Conservation (phyloP, 164 flowering plant species). For the Litsea cubeba region DNA sequence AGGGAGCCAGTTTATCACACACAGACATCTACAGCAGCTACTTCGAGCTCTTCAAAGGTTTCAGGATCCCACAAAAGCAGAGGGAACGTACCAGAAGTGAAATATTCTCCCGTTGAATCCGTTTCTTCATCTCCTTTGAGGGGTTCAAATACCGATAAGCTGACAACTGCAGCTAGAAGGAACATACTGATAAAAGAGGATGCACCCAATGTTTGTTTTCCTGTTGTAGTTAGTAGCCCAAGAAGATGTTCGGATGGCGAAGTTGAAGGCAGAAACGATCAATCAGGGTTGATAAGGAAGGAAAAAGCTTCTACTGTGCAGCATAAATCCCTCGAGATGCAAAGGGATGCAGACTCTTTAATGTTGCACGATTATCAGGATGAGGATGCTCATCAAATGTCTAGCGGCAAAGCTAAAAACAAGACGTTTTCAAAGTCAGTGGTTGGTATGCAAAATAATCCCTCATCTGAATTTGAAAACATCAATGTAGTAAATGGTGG, state of each 20-base stretch:
- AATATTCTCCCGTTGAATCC: slow-evolving; percentile 92
- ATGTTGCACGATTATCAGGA: slow-evolving; percentile 23
- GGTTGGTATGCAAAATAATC: slow-evolving; percentile 4
- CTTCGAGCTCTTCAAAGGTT: slow-evolving; percentile 93
- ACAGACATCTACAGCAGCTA: slow-evolving; percentile 54
- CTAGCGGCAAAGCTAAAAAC: slow-evolving; percentile 25
- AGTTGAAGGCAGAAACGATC: slow-evolving; percentile 40
- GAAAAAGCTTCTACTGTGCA: slow-evolving; percentile 27
- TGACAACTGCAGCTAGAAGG: slow-evolving; percentile 25
- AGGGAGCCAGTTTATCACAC: slow-evolving; percentile 37
- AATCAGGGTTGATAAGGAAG: slow-evolving; percentile 31
- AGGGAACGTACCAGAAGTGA: slow-evolving; percentile 48
- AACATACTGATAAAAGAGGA: slow-evolving; percentile 35
- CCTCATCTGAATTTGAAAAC: slow-evolving; percentile 25
- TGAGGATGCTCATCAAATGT: slow-evolving; percentile 21
- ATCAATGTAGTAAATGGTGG: slow-evolving; percentile 23
- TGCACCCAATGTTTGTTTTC: slow-evolving; percentile 21
- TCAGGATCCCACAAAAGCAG: slow-evolving; percentile 65
- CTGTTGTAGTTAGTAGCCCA: slow-evolving; percentile 28
- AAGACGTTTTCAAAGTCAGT: neutral
- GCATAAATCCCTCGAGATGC: slow-evolving; percentile 25
- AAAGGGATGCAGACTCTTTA: slow-evolving; percentile 18
- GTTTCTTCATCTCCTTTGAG: slow-evolving; percentile 93
- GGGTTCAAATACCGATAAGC: slow-evolving; percentile 43
- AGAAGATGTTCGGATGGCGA: slow-evolving; percentile 47